These are phyloP conservation scores for Penicillium decumbens DNA, from an alignment of 2,329 filamentous ascomycete genomes.

Conservation along the genomic window DNA sequence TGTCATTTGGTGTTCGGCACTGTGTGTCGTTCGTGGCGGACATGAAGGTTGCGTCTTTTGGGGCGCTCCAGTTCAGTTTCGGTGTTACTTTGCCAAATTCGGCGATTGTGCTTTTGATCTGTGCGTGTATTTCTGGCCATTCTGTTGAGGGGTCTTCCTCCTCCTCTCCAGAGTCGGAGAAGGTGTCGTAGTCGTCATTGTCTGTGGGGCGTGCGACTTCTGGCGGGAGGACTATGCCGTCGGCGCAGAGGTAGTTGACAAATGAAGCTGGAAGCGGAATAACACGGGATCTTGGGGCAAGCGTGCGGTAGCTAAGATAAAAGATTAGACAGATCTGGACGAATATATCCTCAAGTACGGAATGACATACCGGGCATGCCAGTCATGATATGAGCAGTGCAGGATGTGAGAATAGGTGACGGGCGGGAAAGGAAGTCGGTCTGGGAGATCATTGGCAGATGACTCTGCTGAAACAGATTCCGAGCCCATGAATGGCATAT, in stretches of 20 bases:
- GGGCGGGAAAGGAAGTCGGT: conserved; percentile 67
- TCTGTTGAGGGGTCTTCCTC: conserved; percentile 52
- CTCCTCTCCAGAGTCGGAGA: conserved; percentile 53
- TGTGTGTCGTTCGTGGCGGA: conserved; percentile 82
- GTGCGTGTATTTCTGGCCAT: conserved; percentile 68
- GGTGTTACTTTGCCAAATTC: conserved; percentile 82
- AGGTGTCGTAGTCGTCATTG: conserved; percentile 49
- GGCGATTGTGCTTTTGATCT: conserved; percentile 70
- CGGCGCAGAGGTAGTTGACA: conserved; percentile 79
- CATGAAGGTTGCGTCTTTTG: conserved; percentile 95
- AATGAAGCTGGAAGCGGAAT: conserved; percentile 73
- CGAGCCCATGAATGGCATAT: conserved; percentile 31
- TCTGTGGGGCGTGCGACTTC: conserved; percentile 36
- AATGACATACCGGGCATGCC: conserved; percentile 67
- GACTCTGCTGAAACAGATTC: conserved; percentile 15
- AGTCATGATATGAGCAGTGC: conserved; percentile 89
- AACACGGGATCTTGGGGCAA: conserved; percentile 80
- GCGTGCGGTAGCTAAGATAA: conserved; percentile 61
- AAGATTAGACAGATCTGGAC: conserved; percentile 9
- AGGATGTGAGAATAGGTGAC: conserved; percentile 82
- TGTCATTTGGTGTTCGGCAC: conserved; percentile 80
- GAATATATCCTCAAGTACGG: neutral
- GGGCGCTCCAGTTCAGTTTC: conserved; percentile 96
- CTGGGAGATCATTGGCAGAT: conserved; percentile 16
- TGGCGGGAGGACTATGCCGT: conserved; percentile 76